Percentiles rank a stretch among this genome's conserved stretches.
Conservation (phyloP, 257 asterid genomes). For the Euphrasia confusa region DNA sequence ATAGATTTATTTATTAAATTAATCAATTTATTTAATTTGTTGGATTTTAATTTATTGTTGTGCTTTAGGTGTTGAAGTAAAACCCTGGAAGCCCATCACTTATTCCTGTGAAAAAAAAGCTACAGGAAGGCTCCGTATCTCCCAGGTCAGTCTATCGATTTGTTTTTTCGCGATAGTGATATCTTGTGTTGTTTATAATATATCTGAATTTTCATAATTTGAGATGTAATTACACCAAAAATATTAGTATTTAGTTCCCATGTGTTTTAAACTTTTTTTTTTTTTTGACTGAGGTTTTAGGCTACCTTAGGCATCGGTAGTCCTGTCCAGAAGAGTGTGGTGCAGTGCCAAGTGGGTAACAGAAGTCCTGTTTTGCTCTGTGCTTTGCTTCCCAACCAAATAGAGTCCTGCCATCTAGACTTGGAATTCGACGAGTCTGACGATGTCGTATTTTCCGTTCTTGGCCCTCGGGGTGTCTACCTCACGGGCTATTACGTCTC, state of each 20-base stretch:
- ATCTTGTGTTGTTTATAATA: not conserved
- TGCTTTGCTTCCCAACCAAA: constrained; percentile 51
- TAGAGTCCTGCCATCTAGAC: constrained; percentile 66
- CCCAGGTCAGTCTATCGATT: constrained; percentile 51
- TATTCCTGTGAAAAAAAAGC: constrained; percentile 46
- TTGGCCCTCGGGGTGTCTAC: constrained; percentile 67
- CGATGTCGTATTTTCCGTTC: constrained; percentile 66
- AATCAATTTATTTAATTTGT: not conserved
- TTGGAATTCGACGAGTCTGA: constrained; percentile 75
- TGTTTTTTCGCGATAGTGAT: not conserved
- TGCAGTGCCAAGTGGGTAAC: constrained; percentile 75
- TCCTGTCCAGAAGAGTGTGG: constrained; percentile 40
- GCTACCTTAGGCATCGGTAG: constrained; percentile 65
- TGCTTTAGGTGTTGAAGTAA: constrained; percentile 64
- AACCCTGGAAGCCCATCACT: constrained; percentile 61
- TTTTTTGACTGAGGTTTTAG: constrained; percentile 30
- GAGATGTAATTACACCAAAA: not conserved
- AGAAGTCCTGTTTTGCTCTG: constrained; percentile 62
- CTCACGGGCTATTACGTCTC: constrained; percentile 66
- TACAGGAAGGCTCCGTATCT: constrained; percentile 65
- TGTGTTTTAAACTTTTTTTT: too few species aligned
- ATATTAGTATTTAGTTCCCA: not conserved
- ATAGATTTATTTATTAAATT: not conserved
- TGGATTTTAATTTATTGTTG: constrained; percentile 9
- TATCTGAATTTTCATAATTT: not conserved